phyloP scores from a whole-genome alignment of 768 basidiomycete genomes.

The Tricholoma sp. region DNA sequence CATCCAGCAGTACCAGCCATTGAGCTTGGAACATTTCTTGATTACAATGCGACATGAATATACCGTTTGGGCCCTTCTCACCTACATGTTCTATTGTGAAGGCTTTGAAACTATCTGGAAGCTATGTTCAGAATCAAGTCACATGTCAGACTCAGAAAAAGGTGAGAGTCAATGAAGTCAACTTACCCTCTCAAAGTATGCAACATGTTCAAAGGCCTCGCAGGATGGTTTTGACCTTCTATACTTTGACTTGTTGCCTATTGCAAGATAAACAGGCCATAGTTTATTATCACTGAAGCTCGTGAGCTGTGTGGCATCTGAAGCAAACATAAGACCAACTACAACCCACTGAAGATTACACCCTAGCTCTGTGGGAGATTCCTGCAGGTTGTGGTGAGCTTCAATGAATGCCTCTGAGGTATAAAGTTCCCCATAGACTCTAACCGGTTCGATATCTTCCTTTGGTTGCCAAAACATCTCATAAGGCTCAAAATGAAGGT shows the following conservation, averaged over 20 bases:
- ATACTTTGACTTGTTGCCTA: conserved; percentile 1
- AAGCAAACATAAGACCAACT: conserved; percentile 21
- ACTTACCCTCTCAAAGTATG: too few species aligned
- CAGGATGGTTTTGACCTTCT: conserved; percentile 15
- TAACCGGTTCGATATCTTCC: too few species aligned
- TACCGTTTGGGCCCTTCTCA: too few species aligned
- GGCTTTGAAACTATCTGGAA: conserved; percentile 3
- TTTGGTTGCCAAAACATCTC: too few species aligned
- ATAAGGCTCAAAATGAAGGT: background rate
- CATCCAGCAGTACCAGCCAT: too few species aligned
- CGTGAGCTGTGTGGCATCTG: conserved; percentile 24
- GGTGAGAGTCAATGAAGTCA: too few species aligned
- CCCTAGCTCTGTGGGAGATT: background rate
- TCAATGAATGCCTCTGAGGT: conserved; percentile 9
- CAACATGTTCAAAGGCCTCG: conserved; percentile 20
- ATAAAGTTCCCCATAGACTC: too few species aligned
- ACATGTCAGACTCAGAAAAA: background rate
- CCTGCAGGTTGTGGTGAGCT: conserved; percentile 6
- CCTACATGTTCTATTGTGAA: background rate
- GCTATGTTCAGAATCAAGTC: background rate
- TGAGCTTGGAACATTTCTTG: too few species aligned
- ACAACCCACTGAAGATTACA: conserved; percentile 13
- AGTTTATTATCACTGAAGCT: conserved; percentile 20
- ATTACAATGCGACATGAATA: too few species aligned
- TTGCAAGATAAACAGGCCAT: conserved; percentile 22